These are phyloP conservation scores for Inga laurina DNA, from an alignment of 306 rosid species.

Conservation along the genomic window DNA sequence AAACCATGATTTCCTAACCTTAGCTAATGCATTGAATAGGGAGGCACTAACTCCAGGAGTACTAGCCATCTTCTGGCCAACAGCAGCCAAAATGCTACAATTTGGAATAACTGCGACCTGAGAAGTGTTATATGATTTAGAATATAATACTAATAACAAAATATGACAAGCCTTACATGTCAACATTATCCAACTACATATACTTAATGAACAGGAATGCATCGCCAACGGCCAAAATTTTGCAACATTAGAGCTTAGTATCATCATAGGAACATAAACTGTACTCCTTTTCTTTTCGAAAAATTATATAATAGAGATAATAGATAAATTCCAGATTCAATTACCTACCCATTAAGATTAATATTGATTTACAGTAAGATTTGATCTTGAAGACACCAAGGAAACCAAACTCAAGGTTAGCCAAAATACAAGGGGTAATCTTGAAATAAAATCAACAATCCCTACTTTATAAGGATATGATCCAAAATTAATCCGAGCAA, in stretches of 20 bases:
- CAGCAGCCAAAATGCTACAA: slow-evolving; percentile 97
- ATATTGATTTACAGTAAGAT: background rate
- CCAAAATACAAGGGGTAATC: background rate
- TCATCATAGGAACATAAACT: background rate
- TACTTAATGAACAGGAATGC: background rate
- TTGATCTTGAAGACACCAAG: background rate
- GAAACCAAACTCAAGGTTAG: background rate
- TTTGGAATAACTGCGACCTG: slow-evolving; percentile 91
- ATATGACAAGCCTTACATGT: slow-evolving; percentile 13
- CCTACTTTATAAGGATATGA: background rate
- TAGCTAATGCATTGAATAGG: slow-evolving; percentile 94
- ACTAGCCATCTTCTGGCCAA: slow-evolving; percentile 99
- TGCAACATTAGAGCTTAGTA: background rate
- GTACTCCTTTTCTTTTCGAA: background rate
- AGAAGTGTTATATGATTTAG: slow-evolving; percentile 32
- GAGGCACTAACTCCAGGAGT: slow-evolving; percentile 99
- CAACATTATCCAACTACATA: slow-evolving; percentile 9
- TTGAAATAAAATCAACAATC: background rate
- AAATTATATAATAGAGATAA: background rate
- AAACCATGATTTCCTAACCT: slow-evolving; percentile 57
- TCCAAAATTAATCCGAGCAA: background rate
- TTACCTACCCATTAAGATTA: background rate
- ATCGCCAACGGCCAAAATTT: background rate
- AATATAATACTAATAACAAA: slow-evolving; percentile 25
- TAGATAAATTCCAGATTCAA: background rate